Evolutionary conservation across 345 rosid genomes (phyloP), one percentile per base, ranked within the genome.

Genomic region (Aurinia saxatilis): DNA sequence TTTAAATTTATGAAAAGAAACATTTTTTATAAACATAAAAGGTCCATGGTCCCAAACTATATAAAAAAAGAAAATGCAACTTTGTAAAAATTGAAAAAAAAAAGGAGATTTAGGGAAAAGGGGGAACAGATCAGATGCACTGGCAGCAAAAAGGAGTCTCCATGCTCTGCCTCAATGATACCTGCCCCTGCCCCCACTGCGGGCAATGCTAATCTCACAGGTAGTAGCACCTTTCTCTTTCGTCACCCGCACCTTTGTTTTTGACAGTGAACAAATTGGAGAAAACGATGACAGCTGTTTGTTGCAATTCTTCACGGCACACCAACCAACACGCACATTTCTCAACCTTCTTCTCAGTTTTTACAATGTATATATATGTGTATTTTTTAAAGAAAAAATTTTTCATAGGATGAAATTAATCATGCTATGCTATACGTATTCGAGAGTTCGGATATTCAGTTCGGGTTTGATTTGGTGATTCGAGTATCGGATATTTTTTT

Each of bases 41-140:
- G 27, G 27, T 23, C 27, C 27, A 23, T 23, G 27, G 27, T 23
- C 27, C 27, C n/a, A n/a, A 23, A 23, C 27, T 23, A 23, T 1
- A 23, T 23, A 23, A 27, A 6, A 27, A 27, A 6, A 27, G 5
- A 27, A 27, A 4, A 7, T 27, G 31, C 27, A 23, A 23, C 27
- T 23, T 27, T 27, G 15, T 6, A 11, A 5, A 68, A 52, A 39
- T 47, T 34, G 44, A 30, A 25, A 67, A 50, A 39, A 18, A 18
- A 57, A 1, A 19, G 6, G 1, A 68, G 8, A 18, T 0, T 23
- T 42, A 16, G 13, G n/a, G 7, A 33, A 68, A 63, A 63, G 36
- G 54, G n/a, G 44, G 38, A 52, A 71, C 75, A 71, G 75, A 64
- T 50, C 56, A 71, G 30, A 71, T 64, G 70, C 52, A 71, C 70